These are phyloP conservation scores for Arachis stenosperma DNA, from an alignment of 306 rosid species.

Conservation along the genomic window DNA sequence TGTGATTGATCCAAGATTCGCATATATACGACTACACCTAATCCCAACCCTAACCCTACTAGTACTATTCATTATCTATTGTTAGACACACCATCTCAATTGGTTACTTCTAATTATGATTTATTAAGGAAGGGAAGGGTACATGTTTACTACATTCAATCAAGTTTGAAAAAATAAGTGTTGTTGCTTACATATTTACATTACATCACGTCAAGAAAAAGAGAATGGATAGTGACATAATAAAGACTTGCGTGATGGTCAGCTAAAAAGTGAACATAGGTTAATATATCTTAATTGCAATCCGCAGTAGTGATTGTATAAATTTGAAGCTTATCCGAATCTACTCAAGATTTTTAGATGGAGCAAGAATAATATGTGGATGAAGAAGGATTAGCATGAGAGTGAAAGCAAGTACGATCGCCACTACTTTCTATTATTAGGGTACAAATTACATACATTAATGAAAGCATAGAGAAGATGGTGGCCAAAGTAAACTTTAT, in stretches of 20 bases:
- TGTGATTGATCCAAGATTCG: neutral
- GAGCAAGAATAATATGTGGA: slow-evolving; percentile 31
- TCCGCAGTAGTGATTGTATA: neutral
- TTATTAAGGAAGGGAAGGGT: neutral
- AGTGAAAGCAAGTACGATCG: slow-evolving; percentile 25
- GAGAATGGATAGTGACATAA: slow-evolving; percentile 10
- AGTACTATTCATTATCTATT: too few relatives aligned
- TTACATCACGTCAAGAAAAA: neutral
- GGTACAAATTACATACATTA: neutral
- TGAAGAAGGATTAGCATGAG: neutral
- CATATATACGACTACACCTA: too few relatives aligned
- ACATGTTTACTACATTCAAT: too few relatives aligned
- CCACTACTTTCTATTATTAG: neutral
- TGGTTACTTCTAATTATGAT: neutral
- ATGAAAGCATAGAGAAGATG: slow-evolving; percentile 26
- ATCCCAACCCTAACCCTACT: too few relatives aligned
- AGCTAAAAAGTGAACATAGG: slow-evolving; percentile 1
- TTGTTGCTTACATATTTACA: too few relatives aligned
- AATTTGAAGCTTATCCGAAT: slow-evolving; percentile 34
- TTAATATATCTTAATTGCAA: neutral
- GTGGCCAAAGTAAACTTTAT: slow-evolving; percentile 1
- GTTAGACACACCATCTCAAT: neutral
- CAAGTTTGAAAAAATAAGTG: too few relatives aligned
- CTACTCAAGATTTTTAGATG: slow-evolving; percentile 1
- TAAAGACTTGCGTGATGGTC: neutral